phyloP scores from a whole-genome alignment of 305 asterid genomes.

The Fraxinus nigra region DNA sequence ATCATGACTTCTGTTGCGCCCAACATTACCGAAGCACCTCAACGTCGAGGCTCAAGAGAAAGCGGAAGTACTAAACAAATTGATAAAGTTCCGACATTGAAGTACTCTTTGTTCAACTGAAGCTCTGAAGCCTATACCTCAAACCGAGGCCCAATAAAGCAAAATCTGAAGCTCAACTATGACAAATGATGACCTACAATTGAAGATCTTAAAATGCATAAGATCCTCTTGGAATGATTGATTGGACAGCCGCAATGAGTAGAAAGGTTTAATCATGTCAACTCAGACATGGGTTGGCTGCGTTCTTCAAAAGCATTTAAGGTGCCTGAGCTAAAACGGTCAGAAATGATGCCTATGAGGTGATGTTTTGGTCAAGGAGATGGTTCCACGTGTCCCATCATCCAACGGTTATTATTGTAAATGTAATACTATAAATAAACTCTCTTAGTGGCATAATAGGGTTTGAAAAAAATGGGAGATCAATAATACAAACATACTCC shows the following conservation, averaged over 20 bases:
- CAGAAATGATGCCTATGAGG: not conserved
- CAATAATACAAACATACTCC: not conserved
- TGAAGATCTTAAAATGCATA: not conserved
- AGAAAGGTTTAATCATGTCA: not conserved
- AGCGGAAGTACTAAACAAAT: not conserved
- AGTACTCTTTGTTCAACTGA: not conserved
- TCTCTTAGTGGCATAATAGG: not conserved
- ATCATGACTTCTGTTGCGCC: no score
- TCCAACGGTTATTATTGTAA: not conserved
- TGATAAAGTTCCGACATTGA: not conserved
- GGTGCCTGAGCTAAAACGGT: not conserved
- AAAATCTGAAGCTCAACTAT: not conserved
- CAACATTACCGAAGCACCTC: not conserved
- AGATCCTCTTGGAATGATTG: no score
- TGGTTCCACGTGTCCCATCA: no score
- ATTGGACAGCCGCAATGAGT: not conserved
- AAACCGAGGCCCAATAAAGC: not conserved
- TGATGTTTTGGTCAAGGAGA: not conserved
- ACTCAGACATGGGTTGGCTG: not conserved
- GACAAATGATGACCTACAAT: not conserved
- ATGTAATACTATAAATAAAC: not conserved
- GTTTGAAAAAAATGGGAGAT: not conserved
- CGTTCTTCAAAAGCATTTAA: not conserved
- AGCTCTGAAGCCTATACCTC: not conserved
- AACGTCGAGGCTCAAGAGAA: not conserved